A percentile compares a stretch with the other conserved stretches of the same genome.
Conservation (phyloP, 2,329 filamentous ascomycete species). For the Coniochaeta sp. region DNA sequence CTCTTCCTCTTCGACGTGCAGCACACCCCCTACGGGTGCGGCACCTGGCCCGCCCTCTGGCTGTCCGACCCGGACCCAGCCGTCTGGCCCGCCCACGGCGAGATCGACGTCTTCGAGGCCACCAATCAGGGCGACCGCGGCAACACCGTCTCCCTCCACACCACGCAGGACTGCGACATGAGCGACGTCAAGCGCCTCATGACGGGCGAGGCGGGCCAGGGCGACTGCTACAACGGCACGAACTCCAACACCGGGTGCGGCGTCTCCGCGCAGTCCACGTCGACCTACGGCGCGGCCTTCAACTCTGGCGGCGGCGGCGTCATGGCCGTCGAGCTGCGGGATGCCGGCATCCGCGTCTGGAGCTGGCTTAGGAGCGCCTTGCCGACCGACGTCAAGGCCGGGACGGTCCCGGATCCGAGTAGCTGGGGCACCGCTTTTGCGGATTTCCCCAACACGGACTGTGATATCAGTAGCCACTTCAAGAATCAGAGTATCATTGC, state of each 20-base stretch:
- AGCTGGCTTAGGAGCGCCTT: slow-evolving; percentile 39
- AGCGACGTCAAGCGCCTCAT: slow-evolving; percentile 44
- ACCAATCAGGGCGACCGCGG: slow-evolving; percentile 45
- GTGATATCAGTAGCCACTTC: slow-evolving; percentile 52
- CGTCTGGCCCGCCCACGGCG: slow-evolving; percentile 57
- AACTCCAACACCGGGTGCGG: slow-evolving; percentile 51
- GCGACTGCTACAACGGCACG: slow-evolving; percentile 42
- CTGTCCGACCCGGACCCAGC: slow-evolving; percentile 36
- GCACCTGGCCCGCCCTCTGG: slow-evolving; percentile 61
- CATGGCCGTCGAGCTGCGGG: slow-evolving; percentile 54
- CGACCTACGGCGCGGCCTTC: slow-evolving; percentile 42
- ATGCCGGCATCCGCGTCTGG: slow-evolving; percentile 56
- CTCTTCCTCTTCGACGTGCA: slow-evolving; percentile 62
- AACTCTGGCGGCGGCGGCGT: slow-evolving; percentile 49
- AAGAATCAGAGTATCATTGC: slow-evolving; percentile 57
- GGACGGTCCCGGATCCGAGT: slow-evolving; percentile 45
- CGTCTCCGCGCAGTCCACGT: slow-evolving; percentile 30
- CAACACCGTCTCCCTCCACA: slow-evolving; percentile 55
- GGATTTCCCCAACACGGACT: slow-evolving; percentile 58
- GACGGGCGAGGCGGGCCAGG: slow-evolving; percentile 32
- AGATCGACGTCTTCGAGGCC: slow-evolving; percentile 57
- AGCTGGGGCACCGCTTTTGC: slow-evolving; percentile 55
- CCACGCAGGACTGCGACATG: slow-evolving; percentile 42
- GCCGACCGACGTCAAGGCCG: slow-evolving; percentile 41
- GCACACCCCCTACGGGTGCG: slow-evolving; percentile 57